Percentiles rank a stretch among this genome's conserved stretches.
Conservation (phyloP, 345 rosid species). For the Turritis glabra region DNA sequence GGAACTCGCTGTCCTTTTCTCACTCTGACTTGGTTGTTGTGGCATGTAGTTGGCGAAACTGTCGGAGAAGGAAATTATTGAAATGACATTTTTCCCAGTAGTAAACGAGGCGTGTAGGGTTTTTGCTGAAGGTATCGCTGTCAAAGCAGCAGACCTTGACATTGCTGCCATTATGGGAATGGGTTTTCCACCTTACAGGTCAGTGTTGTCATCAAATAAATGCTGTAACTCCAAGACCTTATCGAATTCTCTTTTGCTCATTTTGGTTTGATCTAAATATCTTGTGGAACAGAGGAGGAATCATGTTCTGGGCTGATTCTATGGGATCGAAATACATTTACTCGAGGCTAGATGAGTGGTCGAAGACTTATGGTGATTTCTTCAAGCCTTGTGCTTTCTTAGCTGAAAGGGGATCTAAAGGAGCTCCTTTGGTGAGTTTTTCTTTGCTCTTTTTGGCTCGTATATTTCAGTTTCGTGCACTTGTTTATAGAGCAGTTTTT, state of each 20-base stretch:
- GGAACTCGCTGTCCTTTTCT: conserved; percentile 11
- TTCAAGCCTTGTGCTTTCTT: conserved; percentile 91
- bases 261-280: conserved; percentile 5
- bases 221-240: background rate
- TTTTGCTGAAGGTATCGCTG: conserved; percentile 88
- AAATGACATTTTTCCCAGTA: conserved; percentile 93
- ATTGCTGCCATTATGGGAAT: conserved; percentile 85
- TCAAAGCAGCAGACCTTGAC: conserved; percentile 94
- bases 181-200: conserved; percentile 99
- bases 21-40: conserved; percentile 16
- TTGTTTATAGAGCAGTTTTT: background rate
- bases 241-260: background rate
- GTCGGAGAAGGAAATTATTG: conserved; percentile 80
- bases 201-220: conserved; percentile 4
- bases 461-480: conserved; percentile 3
- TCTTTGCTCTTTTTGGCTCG: background rate
- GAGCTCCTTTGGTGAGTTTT: conserved; percentile 61
- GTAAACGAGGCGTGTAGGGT: conserved; percentile 96
- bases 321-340: conserved; percentile 68
- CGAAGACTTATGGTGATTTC: conserved; percentile 73
- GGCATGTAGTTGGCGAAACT: conserved; percentile 61
- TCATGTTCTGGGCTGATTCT: conserved; percentile 95
- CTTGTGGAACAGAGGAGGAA: conserved; percentile 73
- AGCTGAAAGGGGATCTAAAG: conserved; percentile 75
- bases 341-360: conserved; percentile 82